These are phyloP conservation scores for Penicillium mononematosum DNA, from an alignment of 495 filamentous ascomycete genomes.

Conservation along the genomic window DNA sequence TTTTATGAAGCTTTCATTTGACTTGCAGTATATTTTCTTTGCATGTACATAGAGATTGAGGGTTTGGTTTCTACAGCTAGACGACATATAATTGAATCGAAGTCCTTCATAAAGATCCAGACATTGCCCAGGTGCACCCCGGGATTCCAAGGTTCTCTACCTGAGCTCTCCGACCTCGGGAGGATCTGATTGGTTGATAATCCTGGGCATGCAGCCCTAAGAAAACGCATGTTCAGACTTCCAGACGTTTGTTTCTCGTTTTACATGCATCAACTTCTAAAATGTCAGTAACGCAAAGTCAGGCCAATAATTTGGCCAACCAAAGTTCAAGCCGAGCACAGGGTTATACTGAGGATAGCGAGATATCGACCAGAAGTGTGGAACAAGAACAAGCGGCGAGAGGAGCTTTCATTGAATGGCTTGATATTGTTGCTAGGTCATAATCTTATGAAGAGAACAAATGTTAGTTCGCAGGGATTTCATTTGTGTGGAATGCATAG, in stretches of 20 bases:
- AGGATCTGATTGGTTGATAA: too few relatives aligned
- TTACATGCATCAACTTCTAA: background rate
- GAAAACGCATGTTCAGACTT: too few relatives aligned
- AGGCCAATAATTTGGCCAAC: background rate
- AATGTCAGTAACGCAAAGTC: slow-evolving; percentile 1
- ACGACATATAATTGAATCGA: background rate
- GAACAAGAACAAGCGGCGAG: slow-evolving; percentile 4
- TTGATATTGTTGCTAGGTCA: background rate
- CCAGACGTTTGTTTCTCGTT: too few relatives aligned
- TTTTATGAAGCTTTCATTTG: background rate
- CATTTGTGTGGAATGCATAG: too few relatives aligned
- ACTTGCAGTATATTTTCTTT: background rate
- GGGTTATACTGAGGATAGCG: background rate
- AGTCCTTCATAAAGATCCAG: too few relatives aligned
- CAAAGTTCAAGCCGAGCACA: background rate
- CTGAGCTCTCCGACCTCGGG: too few relatives aligned
- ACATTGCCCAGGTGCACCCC: too few relatives aligned
- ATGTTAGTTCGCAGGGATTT: too few relatives aligned
- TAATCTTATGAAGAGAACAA: too few relatives aligned
- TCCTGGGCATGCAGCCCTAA: too few relatives aligned
- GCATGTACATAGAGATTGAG: background rate
- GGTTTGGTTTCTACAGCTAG: background rate
- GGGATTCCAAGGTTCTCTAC: too few relatives aligned
- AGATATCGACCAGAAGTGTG: background rate
- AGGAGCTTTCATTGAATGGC: slow-evolving; percentile 10